Evolutionary conservation across 805 yeast species (phyloP), one percentile per base, ranked within the genome.

Genomic region (Nakazawaea ernobii): DNA sequence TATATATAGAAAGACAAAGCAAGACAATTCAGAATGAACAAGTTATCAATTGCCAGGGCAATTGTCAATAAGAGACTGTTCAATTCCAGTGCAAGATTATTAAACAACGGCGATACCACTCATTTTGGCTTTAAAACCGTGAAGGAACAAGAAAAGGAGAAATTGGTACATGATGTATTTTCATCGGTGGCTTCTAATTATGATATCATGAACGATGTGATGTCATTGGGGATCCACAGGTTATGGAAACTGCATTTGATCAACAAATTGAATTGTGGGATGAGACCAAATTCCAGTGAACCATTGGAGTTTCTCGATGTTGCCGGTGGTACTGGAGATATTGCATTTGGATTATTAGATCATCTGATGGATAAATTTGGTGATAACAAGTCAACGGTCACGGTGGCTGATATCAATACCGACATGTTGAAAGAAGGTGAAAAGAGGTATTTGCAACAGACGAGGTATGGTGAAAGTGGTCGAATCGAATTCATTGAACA

Each of bases 271-370:
- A 97, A 94, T 61, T 95, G 97, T 39, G 99, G 99, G 32, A 81
- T 80, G 71, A 78, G 98, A 60, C 92, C 96, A 5, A 95, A 92
- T 40, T 63, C 70, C 11, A 53, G 54, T n/a, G 78, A 83, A 54
- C 96, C 97, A 3, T 71, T 94, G 57, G 79, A 82, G 49, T 92
- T 94, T 60, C 74, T 94, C 53, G 99, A 94, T 66, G 98, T 94
- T 49, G 99, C 99, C 27, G 99, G 99, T 50, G 99, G 99, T 24
- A 89, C 98, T 9, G 99, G 99, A 41, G 99, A 94, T 61, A 92
- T 94, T 66, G 99, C 99, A 1, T 89, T 89, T 67, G 95, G 99
- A 2, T 75, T 94, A 53, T 72, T 94, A 52, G 96, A 90, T 59
- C 96, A 94, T 66, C 98, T 98, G 8, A 82, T 84, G 53, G 67